These are phyloP conservation scores for Erucastrum elatum DNA, from an alignment of 345 rosid species.

Conservation along the genomic window DNA sequence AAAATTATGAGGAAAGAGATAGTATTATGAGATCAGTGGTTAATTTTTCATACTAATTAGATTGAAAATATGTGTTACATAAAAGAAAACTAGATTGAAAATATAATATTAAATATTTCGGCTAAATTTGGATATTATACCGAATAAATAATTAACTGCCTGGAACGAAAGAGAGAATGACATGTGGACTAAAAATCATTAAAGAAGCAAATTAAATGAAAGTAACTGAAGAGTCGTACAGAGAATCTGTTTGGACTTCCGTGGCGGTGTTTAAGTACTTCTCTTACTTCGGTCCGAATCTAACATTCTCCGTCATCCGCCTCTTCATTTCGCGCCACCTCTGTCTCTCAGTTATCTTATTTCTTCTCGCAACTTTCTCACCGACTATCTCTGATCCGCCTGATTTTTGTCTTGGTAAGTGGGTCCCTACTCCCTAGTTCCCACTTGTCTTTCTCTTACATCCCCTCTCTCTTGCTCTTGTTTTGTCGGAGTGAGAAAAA, in stretches of 20 bases:
- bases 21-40: neutral
- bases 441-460: neutral
- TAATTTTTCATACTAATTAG: neutral
- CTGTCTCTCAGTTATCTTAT: neutral
- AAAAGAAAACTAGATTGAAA: neutral
- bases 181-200: conserved; percentile 15
- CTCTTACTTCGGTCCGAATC: conserved; percentile 22
- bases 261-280: conserved; percentile 15
- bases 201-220: neutral
- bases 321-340: conserved; percentile 35
- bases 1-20: too few species aligned
- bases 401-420: conserved; percentile 30
- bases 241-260: conserved; percentile 27
- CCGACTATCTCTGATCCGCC: conserved; percentile 28
- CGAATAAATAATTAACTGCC: neutral
- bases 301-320: neutral
- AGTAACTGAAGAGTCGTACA: conserved; percentile 19
- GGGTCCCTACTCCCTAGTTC: conserved; percentile 25
- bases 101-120: neutral
- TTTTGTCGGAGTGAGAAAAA: conserved; percentile 15
- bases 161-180: neutral
- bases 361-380: conserved; percentile 13
- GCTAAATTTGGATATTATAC: neutral
- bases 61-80: too few species aligned
- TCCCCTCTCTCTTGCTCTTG: conserved; percentile 9